phyloP scores from a whole-genome alignment of 345 rosid species.

The Eucalyptus pauciflora region DNA sequence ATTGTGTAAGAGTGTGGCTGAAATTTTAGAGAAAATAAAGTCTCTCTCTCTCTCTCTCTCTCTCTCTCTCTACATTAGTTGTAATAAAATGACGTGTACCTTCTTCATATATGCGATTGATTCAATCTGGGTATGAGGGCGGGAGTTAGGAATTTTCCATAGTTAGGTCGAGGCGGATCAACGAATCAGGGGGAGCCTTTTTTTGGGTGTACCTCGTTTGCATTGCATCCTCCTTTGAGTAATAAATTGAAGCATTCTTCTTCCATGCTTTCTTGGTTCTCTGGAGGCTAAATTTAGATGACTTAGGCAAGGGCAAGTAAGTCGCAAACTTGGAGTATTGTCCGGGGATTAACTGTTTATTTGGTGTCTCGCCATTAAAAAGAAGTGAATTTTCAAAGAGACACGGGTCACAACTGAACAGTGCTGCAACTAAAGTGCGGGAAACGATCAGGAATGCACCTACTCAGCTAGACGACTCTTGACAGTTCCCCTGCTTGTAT shows the following conservation, averaged over 20 bases:
- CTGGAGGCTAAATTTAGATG: too few species aligned
- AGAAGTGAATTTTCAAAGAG: neutral
- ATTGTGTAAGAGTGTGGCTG: neutral
- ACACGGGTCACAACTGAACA: neutral
- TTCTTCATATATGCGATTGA: too few species aligned
- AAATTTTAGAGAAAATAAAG: neutral
- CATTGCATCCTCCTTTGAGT: too few species aligned
- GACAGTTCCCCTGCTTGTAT: conserved; percentile 45
- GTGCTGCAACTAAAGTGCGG: neutral
- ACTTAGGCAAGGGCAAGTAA: neutral
- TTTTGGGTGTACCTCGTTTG: too few species aligned
- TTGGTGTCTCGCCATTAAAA: neutral
- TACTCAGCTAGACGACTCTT: conserved; percentile 38
- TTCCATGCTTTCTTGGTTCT: too few species aligned
- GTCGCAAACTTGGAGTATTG: neutral
- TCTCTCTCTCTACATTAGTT: neutral
- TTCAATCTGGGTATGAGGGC: too few species aligned
- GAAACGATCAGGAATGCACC: conserved; percentile 3
- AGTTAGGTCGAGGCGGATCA: too few species aligned
- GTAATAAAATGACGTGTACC: too few species aligned
- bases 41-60: neutral
- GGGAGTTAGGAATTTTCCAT: too few species aligned
- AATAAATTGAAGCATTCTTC: too few species aligned
- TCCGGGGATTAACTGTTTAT: neutral
- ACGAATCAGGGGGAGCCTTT: too few species aligned